Conservation (phyloP, 2,329 filamentous ascomycete genomes). For the Nakataea oryzae region DNA sequence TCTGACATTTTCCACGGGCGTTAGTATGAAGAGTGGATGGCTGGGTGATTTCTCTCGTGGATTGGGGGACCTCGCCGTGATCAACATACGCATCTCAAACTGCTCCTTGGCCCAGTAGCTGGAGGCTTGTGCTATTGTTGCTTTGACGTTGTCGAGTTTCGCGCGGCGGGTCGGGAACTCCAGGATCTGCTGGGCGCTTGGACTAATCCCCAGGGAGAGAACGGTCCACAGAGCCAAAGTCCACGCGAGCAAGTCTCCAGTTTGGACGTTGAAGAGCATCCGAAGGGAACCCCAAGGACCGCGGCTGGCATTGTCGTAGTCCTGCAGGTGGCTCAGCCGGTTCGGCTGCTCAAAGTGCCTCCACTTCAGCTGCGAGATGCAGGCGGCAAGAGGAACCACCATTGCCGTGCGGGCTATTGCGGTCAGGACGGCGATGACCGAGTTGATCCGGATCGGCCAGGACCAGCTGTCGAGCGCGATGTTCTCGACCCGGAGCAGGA, state of each 20-base stretch:
- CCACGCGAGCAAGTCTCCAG: background rate
- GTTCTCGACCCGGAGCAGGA: conserved; percentile 9
- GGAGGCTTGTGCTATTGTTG: background rate
- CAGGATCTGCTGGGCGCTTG: conserved; percentile 10
- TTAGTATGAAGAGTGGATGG: background rate
- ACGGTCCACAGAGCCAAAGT: conserved; percentile 8
- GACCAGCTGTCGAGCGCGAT: conserved; percentile 9
- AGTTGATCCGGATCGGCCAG: conserved; percentile 17
- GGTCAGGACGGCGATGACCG: conserved; percentile 20
- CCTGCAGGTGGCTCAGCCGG: conserved; percentile 13
- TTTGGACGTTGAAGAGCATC: conserved; percentile 4
- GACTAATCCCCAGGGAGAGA: conserved; percentile 9
- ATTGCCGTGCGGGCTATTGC: conserved; percentile 18
- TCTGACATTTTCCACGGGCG: background rate
- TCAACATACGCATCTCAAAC: background rate
- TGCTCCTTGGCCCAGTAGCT: background rate
- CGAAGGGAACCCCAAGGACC: conserved; percentile 11
- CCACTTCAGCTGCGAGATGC: conserved; percentile 26
- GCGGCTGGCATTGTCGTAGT: conserved; percentile 3
- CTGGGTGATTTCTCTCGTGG: background rate
- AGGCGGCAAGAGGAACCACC: conserved; percentile 18
- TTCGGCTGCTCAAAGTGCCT: conserved; percentile 12
- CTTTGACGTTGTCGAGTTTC: background rate
- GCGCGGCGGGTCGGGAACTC: conserved; percentile 3
- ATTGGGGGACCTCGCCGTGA: too few relatives aligned